Base-by-base conservation (phyloP, 352 stramenopile species). In the Pilasporangium apinafurcum region DNA sequence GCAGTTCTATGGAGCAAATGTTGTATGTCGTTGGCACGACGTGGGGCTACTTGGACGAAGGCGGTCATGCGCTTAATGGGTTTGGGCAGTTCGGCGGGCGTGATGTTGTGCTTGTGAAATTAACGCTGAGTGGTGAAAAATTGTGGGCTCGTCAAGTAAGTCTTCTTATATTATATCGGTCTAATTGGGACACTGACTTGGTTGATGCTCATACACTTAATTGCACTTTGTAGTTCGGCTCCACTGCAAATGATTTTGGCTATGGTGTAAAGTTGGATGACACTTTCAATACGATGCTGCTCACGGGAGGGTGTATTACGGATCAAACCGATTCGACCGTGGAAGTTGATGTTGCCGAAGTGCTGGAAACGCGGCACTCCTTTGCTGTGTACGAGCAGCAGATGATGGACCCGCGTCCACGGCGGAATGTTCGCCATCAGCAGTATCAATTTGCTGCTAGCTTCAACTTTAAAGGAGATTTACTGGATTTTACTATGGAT, bases 401-500 rank as follows among this genome's bases (percentile, higher is more conserved):
- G 41, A 39, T 72, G 13, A 85, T 70, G 61, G 71, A 85, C 18
- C 48, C 75, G 0, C 41, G 59, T 9, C 20, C 65, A 5, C 47
- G 75, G 6, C 46, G 26, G 0, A 59, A 56, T 16, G 34, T 48
- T 2, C 36, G 51, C 0, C 28, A 53, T 0, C 55, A 51, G 3
- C 35, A 57, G 27, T 87, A 87, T 35, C 51, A 75, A 24, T 88
- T 88, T 30, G 73, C 62, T 0, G 63, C 65, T 8, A 82, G 64
- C 26, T 51, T 83, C 17, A 86, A 62, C 17, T 63, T 63, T 4
- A 39, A 46, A 3, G 78, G 78, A 8, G 68, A 86, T 24, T 65
- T 91, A 18, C 30, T 84, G 13, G 76, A 91, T 49, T 86, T 75
- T 25, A 59, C 75, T 0, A 84, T 86, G 64, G 70, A 91, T 13